These are phyloP conservation scores for Moricandia arvensis DNA, from an alignment of 345 rosid genomes.

Conservation along the genomic window DNA sequence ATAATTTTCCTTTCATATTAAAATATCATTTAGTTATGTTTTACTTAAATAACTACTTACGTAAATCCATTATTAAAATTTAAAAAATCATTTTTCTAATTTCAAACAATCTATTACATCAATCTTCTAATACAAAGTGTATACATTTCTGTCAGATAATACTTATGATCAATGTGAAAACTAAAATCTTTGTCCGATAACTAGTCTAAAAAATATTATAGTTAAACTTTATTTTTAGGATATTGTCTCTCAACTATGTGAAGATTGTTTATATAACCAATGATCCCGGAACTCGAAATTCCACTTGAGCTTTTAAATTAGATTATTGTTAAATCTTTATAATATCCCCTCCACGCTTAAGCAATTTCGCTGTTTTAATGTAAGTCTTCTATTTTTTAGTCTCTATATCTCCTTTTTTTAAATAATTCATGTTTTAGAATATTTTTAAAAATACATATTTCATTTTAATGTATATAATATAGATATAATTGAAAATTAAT, in stretches of 20 bases:
- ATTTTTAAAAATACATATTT: too few relatives aligned
- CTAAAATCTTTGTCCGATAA: constrained; percentile 20
- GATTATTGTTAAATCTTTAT: not conserved
- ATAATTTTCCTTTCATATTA: not conserved
- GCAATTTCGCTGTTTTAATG: not conserved
- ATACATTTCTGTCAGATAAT: not conserved
- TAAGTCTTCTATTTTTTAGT: not conserved
- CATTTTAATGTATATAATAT: too few relatives aligned
- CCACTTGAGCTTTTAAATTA: constrained; percentile 22
- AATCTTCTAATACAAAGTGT: not conserved
- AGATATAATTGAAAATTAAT: too few relatives aligned
- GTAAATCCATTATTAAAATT: not conserved
- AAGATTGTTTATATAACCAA: constrained; percentile 29
- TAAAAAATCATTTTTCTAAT: not conserved
- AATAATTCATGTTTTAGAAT: too few relatives aligned
- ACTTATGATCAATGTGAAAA: not conserved
- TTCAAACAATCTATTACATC: not conserved
- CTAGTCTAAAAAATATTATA: not conserved
- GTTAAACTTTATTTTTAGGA: not conserved
- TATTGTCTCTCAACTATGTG: not conserved
- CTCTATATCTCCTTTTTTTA: too few relatives aligned
- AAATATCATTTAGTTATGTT: not conserved
- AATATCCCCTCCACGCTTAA: constrained; percentile 1
- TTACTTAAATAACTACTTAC: not conserved
- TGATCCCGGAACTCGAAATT: constrained; percentile 28